Evolutionary conservation across 306 rosid species (phyloP), one percentile per base, ranked within the genome.

Genomic region (Cucurbita maxima): DNA sequence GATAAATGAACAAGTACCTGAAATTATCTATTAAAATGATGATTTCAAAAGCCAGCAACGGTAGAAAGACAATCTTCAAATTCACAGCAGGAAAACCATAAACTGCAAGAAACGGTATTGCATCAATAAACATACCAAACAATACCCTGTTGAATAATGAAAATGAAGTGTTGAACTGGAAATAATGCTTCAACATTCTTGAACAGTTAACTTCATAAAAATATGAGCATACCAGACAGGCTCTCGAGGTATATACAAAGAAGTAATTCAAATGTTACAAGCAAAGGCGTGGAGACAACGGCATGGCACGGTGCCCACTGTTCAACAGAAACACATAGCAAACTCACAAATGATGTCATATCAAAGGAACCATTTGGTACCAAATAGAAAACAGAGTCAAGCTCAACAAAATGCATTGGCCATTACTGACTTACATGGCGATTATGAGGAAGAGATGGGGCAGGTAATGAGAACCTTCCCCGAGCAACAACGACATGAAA

Each of bases 291-390:
- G 10, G 97, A 97, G 53, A 89, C 97, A 56, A 95, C 84, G 40
- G 99, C 86, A 82, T 95, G 99, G 77, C 99, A 95, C 3, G 99
- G 99, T 60, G 99, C 99, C 99, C 99, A 95, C 99, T 95, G 96
- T 82, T 74, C 84, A 91, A 78, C 82, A 84, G 58, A 85, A 15
- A 84, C 71, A 73, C 76, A 74, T 82, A 10, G n/a, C 71, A 57
- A 7, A 38, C 12, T 56, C 34, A 15, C 34, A 44, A 77, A 48
- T 8, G 38, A 60, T 66, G 66, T 30, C 48, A 20, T 30, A 80
- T 14, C 55, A 69, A 62, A 55, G 40, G 37, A 68, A 15, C 20
- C 57, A 7, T 67, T 18, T 11, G 20, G 41, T 30, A 52, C 22
- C 62, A 58, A 76, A 78, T 58, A 58, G 38, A 30, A 20, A 72